Evolutionary conservation across 73 alveolate genomes (phyloP).

Genomic region (Stentor roeselii): DNA sequence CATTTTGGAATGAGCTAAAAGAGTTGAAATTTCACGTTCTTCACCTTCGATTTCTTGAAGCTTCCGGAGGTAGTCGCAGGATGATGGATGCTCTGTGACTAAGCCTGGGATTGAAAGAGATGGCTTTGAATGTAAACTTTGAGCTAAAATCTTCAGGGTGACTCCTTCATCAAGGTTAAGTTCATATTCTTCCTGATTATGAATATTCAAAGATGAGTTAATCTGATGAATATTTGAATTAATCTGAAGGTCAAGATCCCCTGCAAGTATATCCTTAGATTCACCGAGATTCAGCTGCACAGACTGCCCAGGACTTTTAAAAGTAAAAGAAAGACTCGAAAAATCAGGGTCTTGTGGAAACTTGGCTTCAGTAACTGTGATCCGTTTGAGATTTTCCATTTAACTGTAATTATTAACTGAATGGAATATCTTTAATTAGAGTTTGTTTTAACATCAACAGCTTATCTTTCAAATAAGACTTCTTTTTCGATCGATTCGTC

Average conservation of each 20-base stretch:
- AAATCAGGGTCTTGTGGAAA: neutral
- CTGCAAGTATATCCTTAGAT: neutral
- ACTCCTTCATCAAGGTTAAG: neutral
- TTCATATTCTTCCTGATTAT: neutral
- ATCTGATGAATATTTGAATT: neutral
- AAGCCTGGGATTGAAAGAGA: neutral
- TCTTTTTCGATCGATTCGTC: neutral
- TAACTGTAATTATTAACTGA: conserved; percentile 5
- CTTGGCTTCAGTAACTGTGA: neutral
- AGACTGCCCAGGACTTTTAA: neutral
- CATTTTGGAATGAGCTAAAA: neutral
- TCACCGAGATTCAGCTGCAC: neutral
- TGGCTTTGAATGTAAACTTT: neutral
- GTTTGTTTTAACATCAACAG: neutral
- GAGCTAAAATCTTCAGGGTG: neutral
- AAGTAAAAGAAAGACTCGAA: neutral
- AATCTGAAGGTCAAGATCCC: neutral
- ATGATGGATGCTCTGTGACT: neutral
- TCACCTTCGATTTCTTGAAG: neutral
- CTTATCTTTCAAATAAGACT: neutral
- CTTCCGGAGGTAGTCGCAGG: neutral
- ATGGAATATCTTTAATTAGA: no score
- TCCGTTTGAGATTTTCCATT: neutral
- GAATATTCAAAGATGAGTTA: neutral
- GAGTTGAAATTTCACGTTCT: neutral